Base-by-base conservation (phyloP, 257 asterid genomes). In the Haberlea rhodopensis region DNA sequence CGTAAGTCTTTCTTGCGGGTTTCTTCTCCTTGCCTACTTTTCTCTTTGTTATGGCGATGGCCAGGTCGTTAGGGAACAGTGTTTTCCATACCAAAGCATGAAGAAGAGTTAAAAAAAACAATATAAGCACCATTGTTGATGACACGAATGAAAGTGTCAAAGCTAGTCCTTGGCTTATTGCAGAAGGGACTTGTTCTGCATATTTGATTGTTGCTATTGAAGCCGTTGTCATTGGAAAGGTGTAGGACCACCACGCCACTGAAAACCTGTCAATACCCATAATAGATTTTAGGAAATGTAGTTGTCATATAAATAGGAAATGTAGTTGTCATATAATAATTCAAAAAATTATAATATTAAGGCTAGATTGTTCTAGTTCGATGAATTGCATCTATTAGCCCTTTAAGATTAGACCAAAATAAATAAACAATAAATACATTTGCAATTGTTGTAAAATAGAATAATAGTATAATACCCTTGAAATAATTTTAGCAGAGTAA, bases 241-340 rank as follows among this genome's bases (percentile, higher is more conserved):
- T 89, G 65, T 92, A 92, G 18, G 98, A 89, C 98, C 98, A 92
- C 98, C 98, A 91, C 40, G 98, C 98, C 60, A 86, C 77, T 21
- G 98, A 91, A 71, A 91, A 91, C 86, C 95, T 90, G 83, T 68
- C 68, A 13, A 68, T 34, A 9, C 32, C 32, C 51, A 43, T 15
- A 43, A 37, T 37, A 43, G 18, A 43, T 43, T 2, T 15, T 16
- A 43, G 46, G 15, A 34, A n/a, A n/a, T 15, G 3, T 60, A 48
- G 19, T 37, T 20, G 19, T 18, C 13, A 27, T 21, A 46, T 19
- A 29, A 16, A 58, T 19, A 18, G 22, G 57, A 19, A 27, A 7
- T 57, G 6, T 26, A 16, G 1, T 28, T 57, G 45, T 21, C 16
- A 57, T 25, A 19, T 21, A 6, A 2, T 15, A 5, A 54, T 56